Evolutionary conservation across 176 grass and related monocot genomes (phyloP).

Genomic region (Thinopyrum elongatum): DNA sequence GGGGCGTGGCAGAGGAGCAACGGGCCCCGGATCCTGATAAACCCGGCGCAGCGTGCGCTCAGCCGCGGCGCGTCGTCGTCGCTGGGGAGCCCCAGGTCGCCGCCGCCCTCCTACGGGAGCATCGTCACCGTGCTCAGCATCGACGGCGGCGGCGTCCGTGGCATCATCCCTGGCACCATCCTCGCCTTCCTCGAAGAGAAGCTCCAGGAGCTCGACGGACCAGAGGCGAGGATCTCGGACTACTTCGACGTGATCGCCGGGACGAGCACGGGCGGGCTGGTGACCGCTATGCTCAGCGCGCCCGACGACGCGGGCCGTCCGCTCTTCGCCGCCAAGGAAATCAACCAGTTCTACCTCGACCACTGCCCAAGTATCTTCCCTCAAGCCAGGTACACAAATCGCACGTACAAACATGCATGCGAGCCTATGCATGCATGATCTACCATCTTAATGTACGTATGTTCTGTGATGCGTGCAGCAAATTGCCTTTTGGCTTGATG

Average conservation of each 20-base stretch:
- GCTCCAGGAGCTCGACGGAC: conserved; percentile 5
- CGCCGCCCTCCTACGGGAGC: not conserved
- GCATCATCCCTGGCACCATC: not conserved
- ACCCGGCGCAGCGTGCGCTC: not conserved
- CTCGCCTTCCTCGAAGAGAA: conserved; percentile 1
- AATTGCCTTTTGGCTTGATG: not conserved
- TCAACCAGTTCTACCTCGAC: conserved; percentile 39
- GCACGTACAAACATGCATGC: not conserved
- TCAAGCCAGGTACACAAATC: not conserved
- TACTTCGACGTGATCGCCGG: conserved; percentile 89
- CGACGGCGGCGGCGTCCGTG: not conserved
- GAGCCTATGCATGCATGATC: not conserved
- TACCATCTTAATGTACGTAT: not conserved
- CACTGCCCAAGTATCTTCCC: conserved; percentile 46
- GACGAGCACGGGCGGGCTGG: conserved; percentile 62
- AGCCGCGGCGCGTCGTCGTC: not conserved
- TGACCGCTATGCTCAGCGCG: conserved; percentile 42
- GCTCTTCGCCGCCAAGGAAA: conserved; percentile 44
- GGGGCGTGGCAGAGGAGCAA: not conserved
- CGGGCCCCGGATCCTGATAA: not conserved
- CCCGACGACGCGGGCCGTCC: not conserved
- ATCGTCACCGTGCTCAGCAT: conserved; percentile 14
- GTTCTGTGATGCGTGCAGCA: not conserved
- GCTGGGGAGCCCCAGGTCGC: not conserved
- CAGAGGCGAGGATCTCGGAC: conserved; percentile 32